Conservation (phyloP, 2,329 filamentous ascomycete genomes). For the Colletotrichum lini region DNA sequence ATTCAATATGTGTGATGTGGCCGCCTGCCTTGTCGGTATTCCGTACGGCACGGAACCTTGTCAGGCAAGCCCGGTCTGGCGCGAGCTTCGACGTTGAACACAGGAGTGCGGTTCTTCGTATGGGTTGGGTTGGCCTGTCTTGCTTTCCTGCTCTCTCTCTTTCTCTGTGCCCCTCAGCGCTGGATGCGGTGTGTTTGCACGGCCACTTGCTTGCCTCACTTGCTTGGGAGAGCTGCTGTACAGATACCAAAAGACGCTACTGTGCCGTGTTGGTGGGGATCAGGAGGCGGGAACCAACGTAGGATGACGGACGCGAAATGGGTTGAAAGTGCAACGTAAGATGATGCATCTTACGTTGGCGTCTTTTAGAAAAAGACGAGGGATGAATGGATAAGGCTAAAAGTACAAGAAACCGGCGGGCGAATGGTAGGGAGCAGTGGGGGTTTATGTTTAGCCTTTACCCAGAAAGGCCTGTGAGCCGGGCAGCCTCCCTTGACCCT, state of each 20-base stretch:
- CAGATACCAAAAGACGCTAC: constrained; percentile 14
- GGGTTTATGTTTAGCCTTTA: no score
- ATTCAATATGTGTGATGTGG: constrained; percentile 17
- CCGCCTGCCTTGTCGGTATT: constrained; percentile 8
- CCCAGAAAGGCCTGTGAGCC: constrained; percentile 8
- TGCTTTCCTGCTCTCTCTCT: constrained; percentile 6
- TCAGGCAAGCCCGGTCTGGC: constrained; percentile 5
- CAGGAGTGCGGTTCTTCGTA: neutral
- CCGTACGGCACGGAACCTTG: constrained; percentile 28
- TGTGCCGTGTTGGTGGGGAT: constrained; percentile 8
- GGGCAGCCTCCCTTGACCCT: constrained; percentile 2
- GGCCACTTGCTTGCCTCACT: constrained; percentile 17
- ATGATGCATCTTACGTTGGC: neutral
- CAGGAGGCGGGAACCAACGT: constrained; percentile 26
- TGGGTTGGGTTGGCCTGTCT: constrained; percentile 2
- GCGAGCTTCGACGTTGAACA: neutral
- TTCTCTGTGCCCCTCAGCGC: neutral
- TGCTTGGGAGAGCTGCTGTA: constrained; percentile 11
- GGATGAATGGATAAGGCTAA: neutral
- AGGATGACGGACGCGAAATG: constrained; percentile 8
- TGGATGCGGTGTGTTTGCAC: constrained; percentile 12
- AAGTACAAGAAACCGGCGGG: neutral
- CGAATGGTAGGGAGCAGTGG: constrained; percentile 13
- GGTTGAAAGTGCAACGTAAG: constrained; percentile 9
- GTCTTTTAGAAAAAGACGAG: constrained; percentile 4